Conservation (phyloP, 306 rosid species). For the Sindora glabra region DNA sequence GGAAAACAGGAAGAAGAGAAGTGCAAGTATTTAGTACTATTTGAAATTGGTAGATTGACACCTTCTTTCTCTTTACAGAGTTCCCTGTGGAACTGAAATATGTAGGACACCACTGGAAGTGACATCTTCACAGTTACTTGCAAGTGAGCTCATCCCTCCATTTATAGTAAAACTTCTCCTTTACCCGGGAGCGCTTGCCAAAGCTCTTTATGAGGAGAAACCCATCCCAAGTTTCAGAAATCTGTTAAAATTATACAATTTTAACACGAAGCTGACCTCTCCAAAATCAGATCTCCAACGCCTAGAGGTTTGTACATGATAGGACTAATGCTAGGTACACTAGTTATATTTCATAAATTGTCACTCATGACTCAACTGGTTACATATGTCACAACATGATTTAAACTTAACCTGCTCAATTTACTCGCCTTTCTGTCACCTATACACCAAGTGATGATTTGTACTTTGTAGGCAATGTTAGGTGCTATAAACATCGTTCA, state of each 20-base stretch:
- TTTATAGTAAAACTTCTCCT: conserved; percentile 49
- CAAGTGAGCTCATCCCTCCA: conserved; percentile 42
- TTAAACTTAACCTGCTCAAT: too few relatives aligned
- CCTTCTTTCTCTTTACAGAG: conserved; percentile 27
- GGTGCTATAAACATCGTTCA: too few relatives aligned
- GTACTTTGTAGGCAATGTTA: too few relatives aligned
- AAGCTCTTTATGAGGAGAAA: conserved; percentile 31
- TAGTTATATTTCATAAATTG: too few relatives aligned
- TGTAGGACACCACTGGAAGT: conserved; percentile 69
- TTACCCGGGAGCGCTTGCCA: conserved; percentile 68
- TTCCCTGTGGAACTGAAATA: conserved; percentile 51
- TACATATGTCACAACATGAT: too few relatives aligned
- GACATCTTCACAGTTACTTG: conserved; percentile 62
- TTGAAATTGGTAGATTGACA: neutral
- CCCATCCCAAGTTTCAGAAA: conserved; percentile 32
- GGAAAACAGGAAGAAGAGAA: neutral
- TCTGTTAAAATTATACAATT: conserved; percentile 30
- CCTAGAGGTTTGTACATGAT: conserved; percentile 54
- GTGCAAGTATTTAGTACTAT: too few relatives aligned
- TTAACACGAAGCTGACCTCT: conserved; percentile 23
- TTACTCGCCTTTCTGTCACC: too few relatives aligned
- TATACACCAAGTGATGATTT: too few relatives aligned
- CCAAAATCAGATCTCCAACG: conserved; percentile 50
- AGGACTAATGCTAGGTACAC: too few relatives aligned
- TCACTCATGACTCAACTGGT: too few relatives aligned